A percentile compares a stretch with the other conserved stretches of the same genome.
Evolutionary conservation across 176 grass and related monocot species (phyloP).

Genomic region (Urochloa ruziziensis): DNA sequence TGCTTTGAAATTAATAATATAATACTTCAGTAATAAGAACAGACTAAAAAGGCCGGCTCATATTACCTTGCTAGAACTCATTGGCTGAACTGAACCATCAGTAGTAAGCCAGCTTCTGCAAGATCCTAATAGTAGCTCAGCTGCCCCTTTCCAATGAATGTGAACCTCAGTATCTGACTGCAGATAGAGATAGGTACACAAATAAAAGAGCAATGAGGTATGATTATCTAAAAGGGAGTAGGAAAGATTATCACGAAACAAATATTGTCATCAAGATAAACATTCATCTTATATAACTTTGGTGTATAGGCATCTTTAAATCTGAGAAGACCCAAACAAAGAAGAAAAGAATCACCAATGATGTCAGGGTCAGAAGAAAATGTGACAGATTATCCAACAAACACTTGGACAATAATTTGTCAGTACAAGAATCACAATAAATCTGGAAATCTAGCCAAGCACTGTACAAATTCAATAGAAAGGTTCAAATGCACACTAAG

Average conservation of each 20-base stretch:
- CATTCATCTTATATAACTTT: neutral
- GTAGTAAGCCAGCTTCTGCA: slow-evolving; percentile 71
- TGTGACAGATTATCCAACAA: slow-evolving; percentile 1
- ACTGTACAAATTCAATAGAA: neutral
- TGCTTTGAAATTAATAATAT: neutral
- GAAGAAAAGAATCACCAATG: neutral
- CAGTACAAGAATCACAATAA: neutral
- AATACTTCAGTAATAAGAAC: neutral
- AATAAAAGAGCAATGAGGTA: slow-evolving; percentile 35
- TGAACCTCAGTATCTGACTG: slow-evolving; percentile 60
- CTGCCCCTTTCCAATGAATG: slow-evolving; percentile 97
- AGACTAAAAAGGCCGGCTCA: slow-evolving; percentile 1
- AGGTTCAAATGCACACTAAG: neutral
- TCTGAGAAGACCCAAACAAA: neutral
- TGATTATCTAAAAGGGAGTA: slow-evolving; percentile 12
- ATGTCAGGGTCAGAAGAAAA: neutral
- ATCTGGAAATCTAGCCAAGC: neutral
- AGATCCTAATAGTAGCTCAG: slow-evolving; percentile 74
- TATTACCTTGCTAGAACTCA: slow-evolving; percentile 64
- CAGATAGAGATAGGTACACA: slow-evolving; percentile 1
- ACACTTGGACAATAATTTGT: neutral
- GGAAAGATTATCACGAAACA: slow-evolving; percentile 7
- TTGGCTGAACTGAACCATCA: slow-evolving; percentile 65
- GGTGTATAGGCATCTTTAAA: neutral
- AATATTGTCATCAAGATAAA: neutral